Evolutionary conservation across 2,329 filamentous ascomycete species (phyloP), one percentile per base, ranked within the genome.

Genomic region (Aspergillus sp.): DNA sequence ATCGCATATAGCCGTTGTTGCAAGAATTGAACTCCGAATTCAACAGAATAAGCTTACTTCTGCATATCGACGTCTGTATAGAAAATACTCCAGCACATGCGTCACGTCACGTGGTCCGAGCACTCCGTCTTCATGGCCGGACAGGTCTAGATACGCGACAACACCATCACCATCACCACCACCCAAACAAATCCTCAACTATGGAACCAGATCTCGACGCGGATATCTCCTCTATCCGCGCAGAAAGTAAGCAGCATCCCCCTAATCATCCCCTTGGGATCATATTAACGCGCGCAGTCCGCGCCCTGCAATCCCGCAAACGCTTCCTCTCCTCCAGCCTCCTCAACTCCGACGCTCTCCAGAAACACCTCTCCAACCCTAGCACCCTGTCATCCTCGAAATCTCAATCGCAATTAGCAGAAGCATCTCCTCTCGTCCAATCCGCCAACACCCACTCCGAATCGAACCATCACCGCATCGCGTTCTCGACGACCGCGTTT

Each of bases 401-500:
- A 12, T 30, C 25, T 9, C 25, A 30, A 20, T 49, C 49, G 17
- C 44, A 59, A 19, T 44, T 53, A 27, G 47, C 56, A 9, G 60
- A 63, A 13, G 49, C 69, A n/a, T 64, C 64, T 7, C 63, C 66
- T 1, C 57, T 70, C 3, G 54, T 66, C 17, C 50, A 55, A 23
- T 52, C 60, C 25, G 60, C 65, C 33, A 59, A 52, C 15, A 59
- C 58, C 37, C 68, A 72, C 51, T 51, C 60, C 27, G 51, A 64
- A 46, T 56, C 60, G 3, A 74, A 74, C 47, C 62, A 70, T 53
- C 62, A 74, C 57, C 70, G 71, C 30, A 62, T 74, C 42, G 68
- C 68, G 3, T 73, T 73, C 56, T 70, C 70, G 5, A 61, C 68
- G 9, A 75, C 72, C 1, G 60, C 69, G 2, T 75, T 75, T 48